Evolutionary conservation across 1,139 yeast species (phyloP).

Genomic region (Pichia sp.): DNA sequence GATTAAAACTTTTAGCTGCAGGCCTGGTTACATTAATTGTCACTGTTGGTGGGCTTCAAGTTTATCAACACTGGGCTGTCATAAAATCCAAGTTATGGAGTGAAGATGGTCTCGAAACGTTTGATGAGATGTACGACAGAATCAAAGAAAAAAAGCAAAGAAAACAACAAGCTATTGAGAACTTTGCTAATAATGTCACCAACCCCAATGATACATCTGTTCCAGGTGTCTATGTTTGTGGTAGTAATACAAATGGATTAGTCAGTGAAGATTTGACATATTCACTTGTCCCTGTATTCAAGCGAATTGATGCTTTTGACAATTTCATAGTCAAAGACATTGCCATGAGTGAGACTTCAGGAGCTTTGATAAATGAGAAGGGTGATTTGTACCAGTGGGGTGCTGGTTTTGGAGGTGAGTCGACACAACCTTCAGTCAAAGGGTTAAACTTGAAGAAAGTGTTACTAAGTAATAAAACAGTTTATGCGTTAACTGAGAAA

Average conservation of each 20-base stretch:
- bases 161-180: slow-evolving; percentile 15
- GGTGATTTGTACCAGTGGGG: slow-evolving; percentile 80
- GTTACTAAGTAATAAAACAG: slow-evolving; percentile 43
- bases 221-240: slow-evolving; percentile 52
- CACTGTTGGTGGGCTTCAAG: slow-evolving; percentile 33
- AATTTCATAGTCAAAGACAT: slow-evolving; percentile 52
- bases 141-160: slow-evolving; percentile 20
- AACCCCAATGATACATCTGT: slow-evolving; percentile 29
- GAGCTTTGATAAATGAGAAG: slow-evolving; percentile 54
- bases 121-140: slow-evolving; percentile 23
- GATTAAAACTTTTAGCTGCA: slow-evolving; percentile 18
- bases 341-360: slow-evolving; percentile 42
- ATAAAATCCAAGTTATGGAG: slow-evolving; percentile 31
- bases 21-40: slow-evolving; percentile 28
- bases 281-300: slow-evolving; percentile 41
- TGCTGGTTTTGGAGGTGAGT: slow-evolving; percentile 27
- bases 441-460: slow-evolving; percentile 43
- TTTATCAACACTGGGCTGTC: slow-evolving; percentile 37
- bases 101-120: slow-evolving; percentile 26
- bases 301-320: slow-evolving; percentile 58
- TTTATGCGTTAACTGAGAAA: slow-evolving; percentile 52
- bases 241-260: slow-evolving; percentile 37
- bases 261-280: slow-evolving; percentile 27
- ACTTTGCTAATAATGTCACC: slow-evolving; percentile 17
- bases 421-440: slow-evolving; percentile 30